Evolutionary conservation across 1,284 basidiomycete species (phyloP).

Genomic region (Anthracocystis setariae): DNA sequence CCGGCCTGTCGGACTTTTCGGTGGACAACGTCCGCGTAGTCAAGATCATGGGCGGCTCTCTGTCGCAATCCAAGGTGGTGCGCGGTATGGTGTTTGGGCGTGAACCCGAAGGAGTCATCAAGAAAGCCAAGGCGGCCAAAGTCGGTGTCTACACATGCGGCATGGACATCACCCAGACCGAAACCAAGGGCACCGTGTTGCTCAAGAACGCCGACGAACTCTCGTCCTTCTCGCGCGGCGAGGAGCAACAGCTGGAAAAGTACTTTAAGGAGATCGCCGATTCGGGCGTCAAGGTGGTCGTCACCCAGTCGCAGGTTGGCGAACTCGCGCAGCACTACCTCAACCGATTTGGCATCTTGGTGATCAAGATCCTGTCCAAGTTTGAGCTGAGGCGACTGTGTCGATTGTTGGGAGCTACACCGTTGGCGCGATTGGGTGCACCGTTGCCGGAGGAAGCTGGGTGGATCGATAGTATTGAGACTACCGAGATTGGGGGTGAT

Average conservation of each 20-base stretch:
- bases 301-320: conserved; percentile 90
- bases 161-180: conserved; percentile 92
- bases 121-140: conserved; percentile 74
- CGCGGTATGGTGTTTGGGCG: conserved; percentile 98
- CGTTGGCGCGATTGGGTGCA: conserved; percentile 92
- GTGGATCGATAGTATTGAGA: conserved; percentile 91
- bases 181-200: conserved; percentile 98
- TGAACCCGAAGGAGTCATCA: conserved; percentile 85
- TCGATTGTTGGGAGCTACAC: conserved; percentile 94
- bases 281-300: conserved; percentile 90
- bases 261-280: conserved; percentile 91
- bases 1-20: conserved; percentile 57
- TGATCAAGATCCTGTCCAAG: conserved; percentile 96
- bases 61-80: conserved; percentile 85
- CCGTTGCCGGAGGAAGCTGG: conserved; percentile 97
- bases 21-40: conserved; percentile 98
- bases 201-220: conserved; percentile 96
- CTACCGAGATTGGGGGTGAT: conserved; percentile 95
- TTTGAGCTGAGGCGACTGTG: conserved; percentile 95
- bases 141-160: conserved; percentile 89
- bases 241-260: conserved; percentile 75
- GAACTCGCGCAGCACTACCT: conserved; percentile 98
- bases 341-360: conserved; percentile 90
- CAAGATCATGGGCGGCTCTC: conserved; percentile 94
- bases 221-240: conserved; percentile 87